Evolutionary conservation across 1,284 basidiomycete species (phyloP).

Genomic region (Neolentinus lepideus): DNA sequence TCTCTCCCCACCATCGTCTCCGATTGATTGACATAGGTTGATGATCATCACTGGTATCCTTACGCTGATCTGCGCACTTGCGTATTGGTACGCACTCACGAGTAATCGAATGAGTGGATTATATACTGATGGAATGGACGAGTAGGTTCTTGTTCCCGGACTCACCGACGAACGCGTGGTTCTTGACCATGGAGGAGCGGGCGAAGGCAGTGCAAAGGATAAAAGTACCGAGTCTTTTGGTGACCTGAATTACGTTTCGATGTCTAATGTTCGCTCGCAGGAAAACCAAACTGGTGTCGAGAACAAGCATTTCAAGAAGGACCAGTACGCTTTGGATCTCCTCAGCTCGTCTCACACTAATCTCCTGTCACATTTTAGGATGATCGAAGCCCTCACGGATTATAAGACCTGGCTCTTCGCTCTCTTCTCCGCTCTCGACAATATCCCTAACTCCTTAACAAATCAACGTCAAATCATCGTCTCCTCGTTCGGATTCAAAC

Average conservation of each 20-base stretch:
- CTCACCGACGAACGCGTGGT: slow-evolving; percentile 65
- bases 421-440: slow-evolving; percentile 53
- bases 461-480: slow-evolving; percentile 68
- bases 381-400: slow-evolving; percentile 60
- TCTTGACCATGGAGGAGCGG: slow-evolving; percentile 57
- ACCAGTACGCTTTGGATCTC: slow-evolving; percentile 55
- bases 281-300: slow-evolving; percentile 31
- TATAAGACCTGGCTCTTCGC: slow-evolving; percentile 70
- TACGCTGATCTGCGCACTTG: slow-evolving; percentile 44
- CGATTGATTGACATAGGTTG: slow-evolving; percentile 35
- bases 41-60: slow-evolving; percentile 67
- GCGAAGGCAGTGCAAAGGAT: slow-evolving; percentile 59
- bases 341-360: slow-evolving; percentile 60
- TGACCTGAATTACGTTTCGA: background rate
- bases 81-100: slow-evolving; percentile 47
- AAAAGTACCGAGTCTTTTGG: slow-evolving; percentile 27
- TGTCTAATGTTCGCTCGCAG: slow-evolving; percentile 7
- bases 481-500: slow-evolving; percentile 59
- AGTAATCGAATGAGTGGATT: too few relatives aligned
- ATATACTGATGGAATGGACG: too few relatives aligned
- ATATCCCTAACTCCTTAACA: slow-evolving; percentile 64
- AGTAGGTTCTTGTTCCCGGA: slow-evolving; percentile 62
- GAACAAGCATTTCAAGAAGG: slow-evolving; percentile 31
- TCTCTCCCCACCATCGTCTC: background rate
- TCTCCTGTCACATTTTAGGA: slow-evolving; percentile 52